phyloP scores from a whole-genome alignment of 2,329 filamentous ascomycete species.

The Colletotrichum simmondsii region DNA sequence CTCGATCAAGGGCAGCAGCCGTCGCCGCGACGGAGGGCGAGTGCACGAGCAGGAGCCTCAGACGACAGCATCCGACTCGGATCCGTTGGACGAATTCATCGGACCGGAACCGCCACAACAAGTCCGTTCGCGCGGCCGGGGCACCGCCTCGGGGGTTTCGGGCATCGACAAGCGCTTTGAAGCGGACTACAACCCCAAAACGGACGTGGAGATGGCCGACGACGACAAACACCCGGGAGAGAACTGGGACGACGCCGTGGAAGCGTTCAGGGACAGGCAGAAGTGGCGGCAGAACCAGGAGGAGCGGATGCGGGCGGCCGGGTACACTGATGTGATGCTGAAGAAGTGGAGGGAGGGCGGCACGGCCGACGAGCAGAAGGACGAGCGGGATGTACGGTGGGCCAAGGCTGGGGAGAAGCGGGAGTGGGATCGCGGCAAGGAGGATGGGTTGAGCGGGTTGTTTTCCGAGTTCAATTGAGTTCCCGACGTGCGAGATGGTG shows the following conservation, averaged over 20 bases:
- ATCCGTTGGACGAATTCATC: conserved; percentile 80
- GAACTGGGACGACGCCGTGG: conserved; percentile 84
- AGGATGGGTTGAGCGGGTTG: conserved; percentile 26
- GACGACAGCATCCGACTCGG: conserved; percentile 62
- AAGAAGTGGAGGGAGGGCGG: conserved; percentile 75
- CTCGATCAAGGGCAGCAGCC: conserved; percentile 18
- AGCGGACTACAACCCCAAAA: conserved; percentile 66
- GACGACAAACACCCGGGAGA: conserved; percentile 58
- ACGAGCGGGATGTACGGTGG: conserved; percentile 77
- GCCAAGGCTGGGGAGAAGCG: conserved; percentile 72
- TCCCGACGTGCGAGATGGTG: too few species aligned
- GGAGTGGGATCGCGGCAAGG: conserved; percentile 70
- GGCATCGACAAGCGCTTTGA: conserved; percentile 87
- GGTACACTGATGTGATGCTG: conserved; percentile 82
- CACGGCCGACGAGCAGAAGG: conserved; percentile 55
- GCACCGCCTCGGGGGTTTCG: conserved; percentile 68
- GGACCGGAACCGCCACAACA: conserved; percentile 74
- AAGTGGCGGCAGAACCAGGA: conserved; percentile 81
- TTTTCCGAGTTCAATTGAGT: conserved; percentile 34
- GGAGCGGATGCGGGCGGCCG: conserved; percentile 79
- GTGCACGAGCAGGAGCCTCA: conserved; percentile 33
- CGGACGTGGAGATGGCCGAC: conserved; percentile 65
- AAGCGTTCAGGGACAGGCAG: conserved; percentile 82
- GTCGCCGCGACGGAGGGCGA: not conserved
- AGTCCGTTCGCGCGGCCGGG: conserved; percentile 75